phyloP scores from a whole-genome alignment of 345 rosid genomes.

The Eucalyptus regnans region DNA sequence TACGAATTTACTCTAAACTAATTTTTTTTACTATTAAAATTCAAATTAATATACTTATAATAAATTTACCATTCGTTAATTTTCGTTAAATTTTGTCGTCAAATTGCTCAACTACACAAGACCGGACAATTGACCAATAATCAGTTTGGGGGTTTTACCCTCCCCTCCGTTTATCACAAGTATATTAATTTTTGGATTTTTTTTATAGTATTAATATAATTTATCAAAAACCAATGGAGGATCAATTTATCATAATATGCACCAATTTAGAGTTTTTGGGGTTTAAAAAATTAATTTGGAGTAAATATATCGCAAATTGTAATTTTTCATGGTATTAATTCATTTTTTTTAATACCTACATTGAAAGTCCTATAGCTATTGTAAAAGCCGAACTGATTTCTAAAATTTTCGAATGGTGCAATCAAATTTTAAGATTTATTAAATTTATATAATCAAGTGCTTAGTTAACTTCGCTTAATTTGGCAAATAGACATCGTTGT shows the following conservation, averaged over 20 bases:
- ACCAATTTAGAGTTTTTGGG: no score
- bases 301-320: no score
- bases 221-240: accelerated
- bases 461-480: background rate
- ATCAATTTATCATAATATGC: accelerated
- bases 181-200: background rate
- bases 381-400: no score
- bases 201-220: background rate
- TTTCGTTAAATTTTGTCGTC: accelerated
- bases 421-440: background rate
- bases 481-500: background rate
- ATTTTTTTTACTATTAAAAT: accelerated
- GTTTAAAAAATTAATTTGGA: accelerated
- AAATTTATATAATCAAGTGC: background rate
- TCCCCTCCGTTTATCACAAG: accelerated
- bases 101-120: accelerated
- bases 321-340: no score
- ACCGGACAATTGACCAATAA: accelerated
- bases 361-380: no score
- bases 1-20: no score
- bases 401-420: background rate
- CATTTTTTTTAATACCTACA: background rate
- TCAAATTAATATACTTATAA: accelerated
- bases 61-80: no score
- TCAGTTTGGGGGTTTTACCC: accelerated